phyloP scores from a whole-genome alignment of 306 rosid species.

The Cucumis sativus region DNA sequence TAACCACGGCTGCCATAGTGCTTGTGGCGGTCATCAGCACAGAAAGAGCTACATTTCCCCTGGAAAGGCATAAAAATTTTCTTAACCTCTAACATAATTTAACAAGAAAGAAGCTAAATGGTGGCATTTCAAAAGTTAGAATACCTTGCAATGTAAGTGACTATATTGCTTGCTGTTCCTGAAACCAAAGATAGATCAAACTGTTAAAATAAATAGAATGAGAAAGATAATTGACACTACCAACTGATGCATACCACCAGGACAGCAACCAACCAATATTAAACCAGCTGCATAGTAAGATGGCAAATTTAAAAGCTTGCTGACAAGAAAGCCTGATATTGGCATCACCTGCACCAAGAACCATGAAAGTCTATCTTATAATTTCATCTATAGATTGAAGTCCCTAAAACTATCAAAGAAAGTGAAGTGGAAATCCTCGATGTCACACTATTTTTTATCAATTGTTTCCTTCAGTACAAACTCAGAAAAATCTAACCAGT shows the following conservation, averaged over 20 bases:
- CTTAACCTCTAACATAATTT: constrained; percentile 11
- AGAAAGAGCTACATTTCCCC: constrained; percentile 84
- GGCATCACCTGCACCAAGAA: constrained; percentile 73
- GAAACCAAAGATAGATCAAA: constrained; percentile 24
- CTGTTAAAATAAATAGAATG: neutral
- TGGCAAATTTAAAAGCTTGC: constrained; percentile 70
- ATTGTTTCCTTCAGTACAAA: neutral
- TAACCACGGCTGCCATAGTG: constrained; percentile 71
- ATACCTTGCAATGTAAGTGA: constrained; percentile 86
- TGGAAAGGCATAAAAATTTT: constrained; percentile 23
- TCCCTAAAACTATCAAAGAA: neutral
- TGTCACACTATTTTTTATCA: neutral
- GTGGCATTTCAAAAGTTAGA: constrained; percentile 2
- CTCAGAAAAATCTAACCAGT: too few relatives aligned
- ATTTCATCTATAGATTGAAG: neutral
- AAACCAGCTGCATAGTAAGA: constrained; percentile 83
- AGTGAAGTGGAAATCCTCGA: neutral
- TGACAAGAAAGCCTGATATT: constrained; percentile 46
- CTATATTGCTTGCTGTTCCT: constrained; percentile 90
- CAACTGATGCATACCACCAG: constrained; percentile 48
- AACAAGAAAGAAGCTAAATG: neutral
- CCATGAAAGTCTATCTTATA: neutral
- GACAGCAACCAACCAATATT: constrained; percentile 72
- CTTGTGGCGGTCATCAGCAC: constrained; percentile 85
- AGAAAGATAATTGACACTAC: neutral